Conservation (phyloP, 1,284 basidiomycete species). For the Ganoderma lingzhi region DNA sequence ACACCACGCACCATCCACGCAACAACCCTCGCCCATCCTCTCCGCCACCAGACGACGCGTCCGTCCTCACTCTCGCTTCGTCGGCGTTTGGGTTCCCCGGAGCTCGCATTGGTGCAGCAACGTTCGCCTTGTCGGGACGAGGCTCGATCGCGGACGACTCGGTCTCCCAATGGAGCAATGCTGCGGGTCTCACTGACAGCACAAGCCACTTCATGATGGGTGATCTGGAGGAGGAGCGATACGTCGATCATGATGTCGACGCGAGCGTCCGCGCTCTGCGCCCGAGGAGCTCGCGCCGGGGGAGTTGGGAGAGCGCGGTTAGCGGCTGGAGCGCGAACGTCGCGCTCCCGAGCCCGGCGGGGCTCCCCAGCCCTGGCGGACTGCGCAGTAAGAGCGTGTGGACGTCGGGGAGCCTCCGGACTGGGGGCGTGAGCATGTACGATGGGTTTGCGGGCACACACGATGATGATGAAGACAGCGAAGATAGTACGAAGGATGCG, state of each 20-base stretch:
- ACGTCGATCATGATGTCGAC: slow-evolving; percentile 70
- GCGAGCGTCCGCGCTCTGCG: slow-evolving; percentile 83
- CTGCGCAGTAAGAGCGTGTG: slow-evolving; percentile 61
- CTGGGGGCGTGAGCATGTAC: slow-evolving; percentile 55
- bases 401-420: slow-evolving; percentile 61
- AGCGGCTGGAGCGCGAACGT: slow-evolving; percentile 80
- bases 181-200: slow-evolving; percentile 62
- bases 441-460: slow-evolving; percentile 30
- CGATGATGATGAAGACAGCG: slow-evolving; percentile 19
- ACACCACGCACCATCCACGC: slow-evolving; percentile 90
- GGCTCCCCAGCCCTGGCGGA: slow-evolving; percentile 48
- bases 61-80: slow-evolving; percentile 90
- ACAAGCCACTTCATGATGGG: slow-evolving; percentile 70
- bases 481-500: slow-evolving; percentile 5
- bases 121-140: slow-evolving; percentile 37
- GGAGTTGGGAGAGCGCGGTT: slow-evolving; percentile 85
- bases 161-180: slow-evolving; percentile 65
- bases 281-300: slow-evolving; percentile 80
- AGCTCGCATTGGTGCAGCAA: slow-evolving; percentile 45
- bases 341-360: slow-evolving; percentile 43
- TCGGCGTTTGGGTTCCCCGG: slow-evolving; percentile 85
- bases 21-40: slow-evolving; percentile 95
- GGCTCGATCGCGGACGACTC: slow-evolving; percentile 64
- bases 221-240: slow-evolving; percentile 52
- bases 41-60: slow-evolving; percentile 91